A percentile compares a stretch with the other conserved stretches of the same genome.
Conservation (phyloP, 768 basidiomycete genomes). For the Asterophora parasitica region DNA sequence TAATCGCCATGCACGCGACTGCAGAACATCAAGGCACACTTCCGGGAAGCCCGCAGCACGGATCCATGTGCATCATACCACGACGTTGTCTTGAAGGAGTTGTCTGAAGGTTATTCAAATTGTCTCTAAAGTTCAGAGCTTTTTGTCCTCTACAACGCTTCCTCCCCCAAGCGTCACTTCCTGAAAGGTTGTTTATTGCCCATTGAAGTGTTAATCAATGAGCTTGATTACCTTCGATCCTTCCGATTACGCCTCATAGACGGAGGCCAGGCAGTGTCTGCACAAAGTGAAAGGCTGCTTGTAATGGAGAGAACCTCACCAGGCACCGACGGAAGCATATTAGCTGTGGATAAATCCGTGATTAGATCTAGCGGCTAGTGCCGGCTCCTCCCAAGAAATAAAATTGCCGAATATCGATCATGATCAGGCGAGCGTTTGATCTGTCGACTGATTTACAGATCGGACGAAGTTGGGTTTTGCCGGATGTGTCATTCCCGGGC, state of each 20-base stretch:
- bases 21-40: background rate
- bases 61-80: constrained; percentile 1
- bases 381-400: constrained; percentile 17
- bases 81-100: constrained; percentile 4
- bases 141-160: background rate
- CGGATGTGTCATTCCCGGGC: constrained; percentile 9
- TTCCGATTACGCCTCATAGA: constrained; percentile 1
- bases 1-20: background rate
- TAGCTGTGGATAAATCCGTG: constrained; percentile 11
- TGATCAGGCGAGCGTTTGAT: constrained; percentile 24
- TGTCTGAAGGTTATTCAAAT: background rate
- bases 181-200: background rate
- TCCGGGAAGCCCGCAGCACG: background rate
- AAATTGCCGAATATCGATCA: constrained; percentile 30
- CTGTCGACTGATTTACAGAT: constrained; percentile 24
- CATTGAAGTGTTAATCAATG: constrained; percentile 2
- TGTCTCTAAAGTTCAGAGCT: background rate
- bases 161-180: background rate
- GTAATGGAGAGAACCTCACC: constrained; percentile 1
- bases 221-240: background rate
- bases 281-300: too few species aligned
- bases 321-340: constrained; percentile 30
- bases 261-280: background rate
- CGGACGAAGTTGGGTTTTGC: constrained; percentile 14
- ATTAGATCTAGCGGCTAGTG: constrained; percentile 19